Evolutionary conservation across 2,329 filamentous ascomycete genomes (phyloP).

Genomic region (Penicillium vulpinum): DNA sequence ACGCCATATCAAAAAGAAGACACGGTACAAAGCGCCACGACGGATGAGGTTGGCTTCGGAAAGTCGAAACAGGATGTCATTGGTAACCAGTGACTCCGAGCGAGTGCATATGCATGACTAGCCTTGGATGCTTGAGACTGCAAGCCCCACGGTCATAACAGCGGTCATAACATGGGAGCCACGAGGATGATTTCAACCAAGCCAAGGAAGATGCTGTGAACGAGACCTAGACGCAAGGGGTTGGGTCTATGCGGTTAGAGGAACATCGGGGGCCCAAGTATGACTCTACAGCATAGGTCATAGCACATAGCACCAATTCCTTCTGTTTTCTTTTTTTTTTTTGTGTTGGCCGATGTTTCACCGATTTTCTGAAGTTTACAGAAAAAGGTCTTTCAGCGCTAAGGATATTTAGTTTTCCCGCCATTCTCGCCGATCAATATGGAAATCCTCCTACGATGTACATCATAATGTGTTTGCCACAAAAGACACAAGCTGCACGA

Average conservation of each 20-base stretch:
- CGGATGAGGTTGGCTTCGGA: neutral
- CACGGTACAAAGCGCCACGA: neutral
- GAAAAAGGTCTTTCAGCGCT: neutral
- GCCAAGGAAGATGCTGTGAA: neutral
- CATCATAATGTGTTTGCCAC: conserved; percentile 8
- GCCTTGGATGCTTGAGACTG: neutral
- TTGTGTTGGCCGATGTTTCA: neutral
- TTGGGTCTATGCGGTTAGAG: neutral
- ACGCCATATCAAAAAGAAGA: neutral
- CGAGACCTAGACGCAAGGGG: conserved; percentile 16
- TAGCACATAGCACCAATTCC: conserved; percentile 4
- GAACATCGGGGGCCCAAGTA: neutral
- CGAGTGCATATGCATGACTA: conserved; percentile 7
- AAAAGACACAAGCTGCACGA: conserved; percentile 15
- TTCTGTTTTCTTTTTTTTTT: neutral
- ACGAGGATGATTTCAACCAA: conserved; percentile 7
- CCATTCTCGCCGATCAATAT: conserved; percentile 3
- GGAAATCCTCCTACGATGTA: neutral
- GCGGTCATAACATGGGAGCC: conserved; percentile 13
- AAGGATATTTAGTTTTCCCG: neutral
- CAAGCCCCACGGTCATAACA: conserved; percentile 10
- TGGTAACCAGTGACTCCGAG: conserved; percentile 5
- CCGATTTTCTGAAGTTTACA: neutral
- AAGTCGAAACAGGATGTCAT: neutral
- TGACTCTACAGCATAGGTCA: conserved; percentile 5